Evolutionary conservation across 305 asterid species (phyloP).

Genomic region (Fraxinus latifolia): DNA sequence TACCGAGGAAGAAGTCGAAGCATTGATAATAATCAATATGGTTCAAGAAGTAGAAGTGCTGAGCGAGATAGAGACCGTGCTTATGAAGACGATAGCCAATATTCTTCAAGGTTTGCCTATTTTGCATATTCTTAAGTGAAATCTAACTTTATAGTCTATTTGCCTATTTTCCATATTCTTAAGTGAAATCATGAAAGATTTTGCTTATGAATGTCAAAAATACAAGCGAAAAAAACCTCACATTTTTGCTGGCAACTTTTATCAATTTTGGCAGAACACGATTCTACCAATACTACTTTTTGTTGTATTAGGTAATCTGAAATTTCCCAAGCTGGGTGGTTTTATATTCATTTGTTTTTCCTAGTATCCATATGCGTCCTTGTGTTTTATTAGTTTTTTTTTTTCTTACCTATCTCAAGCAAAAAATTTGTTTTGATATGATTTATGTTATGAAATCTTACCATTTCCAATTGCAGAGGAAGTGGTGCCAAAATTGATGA

Average conservation of each 20-base stretch:
- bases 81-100: conserved; percentile 79
- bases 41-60: conserved; percentile 78
- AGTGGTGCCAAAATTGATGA: conserved; percentile 53
- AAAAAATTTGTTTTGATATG: background rate
- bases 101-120: conserved; percentile 66
- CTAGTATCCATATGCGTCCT: background rate
- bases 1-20: conserved; percentile 60
- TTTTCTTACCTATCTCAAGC: background rate
- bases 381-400: background rate
- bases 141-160: conserved; percentile 20
- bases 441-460: background rate
- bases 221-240: background rate
- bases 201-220: background rate
- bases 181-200: conserved; percentile 1
- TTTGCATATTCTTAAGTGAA: conserved; percentile 13
- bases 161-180: conserved; percentile 18
- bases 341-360: background rate
- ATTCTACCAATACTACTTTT: background rate
- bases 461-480: background rate
- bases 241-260: background rate
- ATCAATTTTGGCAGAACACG: background rate
- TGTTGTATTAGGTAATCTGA: background rate
- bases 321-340: background rate
- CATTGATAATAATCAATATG: conserved; percentile 53
- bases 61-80: conserved; percentile 56